Percentiles rank a stretch among this genome's conserved stretches.
Conservation (phyloP, 1,139 yeast genomes). For the Candida pseudocylindracea region DNA sequence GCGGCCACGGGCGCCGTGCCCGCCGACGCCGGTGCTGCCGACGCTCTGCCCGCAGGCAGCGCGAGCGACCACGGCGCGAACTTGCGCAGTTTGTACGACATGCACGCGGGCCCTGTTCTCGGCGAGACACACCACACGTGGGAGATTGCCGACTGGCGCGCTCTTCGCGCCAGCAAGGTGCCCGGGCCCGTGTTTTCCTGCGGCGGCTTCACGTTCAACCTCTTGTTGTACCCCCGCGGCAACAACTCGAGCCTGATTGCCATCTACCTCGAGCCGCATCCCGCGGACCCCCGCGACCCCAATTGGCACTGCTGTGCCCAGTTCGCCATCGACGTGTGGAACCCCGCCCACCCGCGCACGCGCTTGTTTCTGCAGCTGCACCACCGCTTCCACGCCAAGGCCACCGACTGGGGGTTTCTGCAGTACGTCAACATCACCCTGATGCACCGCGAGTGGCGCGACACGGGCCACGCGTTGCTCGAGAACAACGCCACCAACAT, state of each 20-base stretch:
- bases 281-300: conserved; percentile 6
- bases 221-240: conserved; percentile 62
- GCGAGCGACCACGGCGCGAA: not conserved
- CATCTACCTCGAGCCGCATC: conserved; percentile 41
- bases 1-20: no score
- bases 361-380: conserved; percentile 46
- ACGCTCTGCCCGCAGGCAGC: no score
- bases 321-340: conserved; percentile 71
- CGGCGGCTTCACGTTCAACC: conserved; percentile 56
- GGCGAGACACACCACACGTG: conserved; percentile 35
- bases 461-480: conserved; percentile 23
- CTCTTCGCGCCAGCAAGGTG: conserved; percentile 22
- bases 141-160: conserved; percentile 48
- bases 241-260: conserved; percentile 24
- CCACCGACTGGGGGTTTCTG: conserved; percentile 93
- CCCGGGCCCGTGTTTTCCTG: conserved; percentile 30
- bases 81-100: not conserved
- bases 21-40: no score
- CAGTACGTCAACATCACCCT: conserved; percentile 32
- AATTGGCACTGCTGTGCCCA: conserved; percentile 79
- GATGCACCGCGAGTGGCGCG: conserved; percentile 7
- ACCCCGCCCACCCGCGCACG: conserved; percentile 44
- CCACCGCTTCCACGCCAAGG: conserved; percentile 57
- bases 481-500: conserved; percentile 40
- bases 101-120: conserved; percentile 20